Percentiles rank a stretch among this genome's conserved stretches.
phyloP scores from a whole-genome alignment of 345 rosid species.

The Sonneratia alba region DNA sequence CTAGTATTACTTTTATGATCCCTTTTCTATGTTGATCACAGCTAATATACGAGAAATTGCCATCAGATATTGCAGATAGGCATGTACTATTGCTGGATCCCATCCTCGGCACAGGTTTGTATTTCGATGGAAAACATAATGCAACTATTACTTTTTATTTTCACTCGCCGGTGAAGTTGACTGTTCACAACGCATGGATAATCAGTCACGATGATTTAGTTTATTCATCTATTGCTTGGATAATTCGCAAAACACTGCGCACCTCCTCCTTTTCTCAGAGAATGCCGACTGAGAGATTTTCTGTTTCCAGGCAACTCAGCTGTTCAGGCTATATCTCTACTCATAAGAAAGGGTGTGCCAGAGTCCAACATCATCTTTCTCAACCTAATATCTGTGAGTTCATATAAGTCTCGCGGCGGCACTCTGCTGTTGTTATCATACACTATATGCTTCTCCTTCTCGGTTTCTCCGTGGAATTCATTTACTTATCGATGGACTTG shows the following conservation, averaged over 20 bases:
- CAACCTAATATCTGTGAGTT: constrained; percentile 87
- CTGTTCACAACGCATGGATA: too few relatives aligned
- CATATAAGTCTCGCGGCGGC: background rate
- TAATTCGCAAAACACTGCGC: too few relatives aligned
- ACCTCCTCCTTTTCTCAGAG: too few relatives aligned
- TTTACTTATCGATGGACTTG: background rate
- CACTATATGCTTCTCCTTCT: too few relatives aligned
- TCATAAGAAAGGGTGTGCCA: constrained; percentile 81
- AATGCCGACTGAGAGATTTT: background rate
- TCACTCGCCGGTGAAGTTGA: background rate
- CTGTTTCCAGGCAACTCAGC: constrained; percentile 72
- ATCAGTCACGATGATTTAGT: too few relatives aligned
- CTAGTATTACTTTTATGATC: constrained; percentile 4
- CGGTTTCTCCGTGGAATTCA: too few relatives aligned
- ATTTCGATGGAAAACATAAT: background rate
- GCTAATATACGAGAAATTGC: constrained; percentile 91
- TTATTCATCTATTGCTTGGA: too few relatives aligned
- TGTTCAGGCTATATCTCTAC: constrained; percentile 82
- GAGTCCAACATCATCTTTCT: constrained; percentile 89
- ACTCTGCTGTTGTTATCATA: background rate
- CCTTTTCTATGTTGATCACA: constrained; percentile 17
- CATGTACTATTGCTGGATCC: constrained; percentile 93
- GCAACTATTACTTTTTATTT: background rate
- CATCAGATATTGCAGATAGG: constrained; percentile 81
- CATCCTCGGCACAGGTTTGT: constrained; percentile 89